Evolutionary conservation across 305 asterid genomes (phyloP), one percentile per base, ranked within the genome.

Genomic region (Salvia sclarea): DNA sequence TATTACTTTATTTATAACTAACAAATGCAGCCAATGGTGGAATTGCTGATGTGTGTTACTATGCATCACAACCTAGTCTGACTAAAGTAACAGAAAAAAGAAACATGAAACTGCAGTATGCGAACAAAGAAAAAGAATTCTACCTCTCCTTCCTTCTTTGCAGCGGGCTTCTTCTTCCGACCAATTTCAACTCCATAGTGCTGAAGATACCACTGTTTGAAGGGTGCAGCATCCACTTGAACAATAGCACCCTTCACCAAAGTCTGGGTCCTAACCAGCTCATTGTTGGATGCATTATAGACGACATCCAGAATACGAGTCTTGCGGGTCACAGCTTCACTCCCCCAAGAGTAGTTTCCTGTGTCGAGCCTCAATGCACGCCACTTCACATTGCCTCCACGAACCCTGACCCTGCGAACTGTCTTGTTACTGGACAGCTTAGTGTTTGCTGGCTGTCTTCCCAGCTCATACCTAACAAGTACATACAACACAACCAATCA

Each of bases 361-460:
- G 93, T 84, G 24, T 88, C 96, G 73, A 88, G 78, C 81, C 96
- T 82, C 77, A 88, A 75, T 0, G 96, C 96, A 58, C 91, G 81
- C 96, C 96, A 88, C 82, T 88, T 88, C 45, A 88, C 96, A 66
- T 88, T 88, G 50, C 96, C 96, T 61, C 93, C 93, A 16, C 96
- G 82, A 50, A 88, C 96, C 40, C 96, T 79, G 37, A 88, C 73
- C 75, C 96, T 81, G 3, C 96, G 77, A 31, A 88, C 93, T 0
- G 96, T 88, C 76, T 88, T 89, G 86, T 82, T 85, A 73, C 89
- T 74, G 3, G 95, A 83, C 66, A 88, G 47, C 81, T 87, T 87
- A 0, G 95, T 87, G 77, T 80, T 87, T 12, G 91, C 89, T 5
- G 94, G 90, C 49, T 83, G 94, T 53, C 96, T 82, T 68, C 96